Percentiles rank a stretch among this genome's conserved stretches.
phyloP scores from a whole-genome alignment of 495 filamentous ascomycete species.

The Daldinia childiae region DNA sequence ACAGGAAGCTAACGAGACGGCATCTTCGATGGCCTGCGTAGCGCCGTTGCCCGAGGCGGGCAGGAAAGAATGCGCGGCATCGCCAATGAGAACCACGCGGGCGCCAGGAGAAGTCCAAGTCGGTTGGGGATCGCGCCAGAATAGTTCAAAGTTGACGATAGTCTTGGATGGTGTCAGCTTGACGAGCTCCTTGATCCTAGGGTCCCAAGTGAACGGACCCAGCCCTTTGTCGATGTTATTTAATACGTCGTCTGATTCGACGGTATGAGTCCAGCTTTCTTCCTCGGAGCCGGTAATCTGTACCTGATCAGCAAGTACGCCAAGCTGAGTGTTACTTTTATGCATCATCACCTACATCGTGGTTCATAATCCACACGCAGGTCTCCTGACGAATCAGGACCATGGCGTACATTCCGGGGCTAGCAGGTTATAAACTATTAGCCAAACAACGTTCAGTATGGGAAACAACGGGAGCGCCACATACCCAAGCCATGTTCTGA shows the following conservation, averaged over 20 bases:
- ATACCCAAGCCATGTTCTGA: conserved; percentile 55
- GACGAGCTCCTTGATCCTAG: conserved; percentile 64
- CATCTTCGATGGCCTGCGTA: conserved; percentile 77
- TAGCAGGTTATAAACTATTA: conserved; percentile 30
- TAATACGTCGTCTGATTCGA: conserved; percentile 64
- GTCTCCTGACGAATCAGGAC: conserved; percentile 59
- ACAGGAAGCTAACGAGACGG: conserved; percentile 68
- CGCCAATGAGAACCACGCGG: conserved; percentile 70
- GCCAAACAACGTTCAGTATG: conserved; percentile 14
- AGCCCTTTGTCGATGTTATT: conserved; percentile 59
- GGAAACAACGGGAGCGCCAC: conserved; percentile 15
- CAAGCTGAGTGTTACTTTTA: background rate
- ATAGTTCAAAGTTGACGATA: conserved; percentile 74
- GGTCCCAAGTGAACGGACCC: conserved; percentile 58
- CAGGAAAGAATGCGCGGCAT: conserved; percentile 75
- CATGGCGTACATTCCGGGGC: conserved; percentile 61
- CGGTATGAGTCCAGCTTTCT: conserved; percentile 63
- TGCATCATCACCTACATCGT: conserved; percentile 52
- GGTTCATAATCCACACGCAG: conserved; percentile 67
- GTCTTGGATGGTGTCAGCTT: conserved; percentile 63
- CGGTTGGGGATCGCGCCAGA: conserved; percentile 71
- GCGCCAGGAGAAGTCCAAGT: conserved; percentile 69
- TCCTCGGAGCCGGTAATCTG: conserved; percentile 59
- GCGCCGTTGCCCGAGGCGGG: conserved; percentile 73
- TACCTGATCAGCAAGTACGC: conserved; percentile 18